phyloP scores from a whole-genome alignment of 305 asterid genomes.

The Caryopteris hybrid region DNA sequence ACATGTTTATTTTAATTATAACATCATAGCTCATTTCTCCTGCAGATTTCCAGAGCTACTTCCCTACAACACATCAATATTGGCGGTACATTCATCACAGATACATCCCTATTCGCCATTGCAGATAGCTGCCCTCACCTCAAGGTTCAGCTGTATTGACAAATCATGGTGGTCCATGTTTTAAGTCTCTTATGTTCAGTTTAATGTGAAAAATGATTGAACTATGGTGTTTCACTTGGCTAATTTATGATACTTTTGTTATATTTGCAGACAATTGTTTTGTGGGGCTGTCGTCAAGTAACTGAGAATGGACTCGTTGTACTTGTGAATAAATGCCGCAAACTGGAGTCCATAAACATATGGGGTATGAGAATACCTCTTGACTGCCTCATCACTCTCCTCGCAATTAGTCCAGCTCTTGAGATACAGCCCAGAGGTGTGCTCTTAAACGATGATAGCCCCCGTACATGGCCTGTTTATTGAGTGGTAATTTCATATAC shows the following conservation, averaged over 20 bases:
- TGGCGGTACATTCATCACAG: conserved; percentile 86
- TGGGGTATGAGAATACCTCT: conserved; percentile 62
- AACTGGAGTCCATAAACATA: conserved; percentile 59
- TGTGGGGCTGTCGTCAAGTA: conserved; percentile 76
- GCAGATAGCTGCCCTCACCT: conserved; percentile 62
- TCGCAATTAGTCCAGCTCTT: conserved; percentile 57
- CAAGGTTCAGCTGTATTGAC: conserved; percentile 33
- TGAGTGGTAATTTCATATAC: conserved; percentile 13
- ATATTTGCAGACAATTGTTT: conserved; percentile 41
- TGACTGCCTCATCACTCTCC: conserved; percentile 49
- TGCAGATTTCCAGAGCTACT: conserved; percentile 59
- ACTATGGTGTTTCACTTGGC: no score
- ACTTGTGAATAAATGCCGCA: conserved; percentile 57
- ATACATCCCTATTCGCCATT: conserved; percentile 53
- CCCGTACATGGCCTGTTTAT: conserved; percentile 31
- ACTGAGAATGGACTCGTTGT: conserved; percentile 56
- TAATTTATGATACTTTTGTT: not conserved
- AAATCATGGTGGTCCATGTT: no score
- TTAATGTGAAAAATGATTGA: no score
- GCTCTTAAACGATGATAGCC: conserved; percentile 26
- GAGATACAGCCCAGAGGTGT: conserved; percentile 52
- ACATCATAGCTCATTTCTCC: no score
- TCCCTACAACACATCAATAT: conserved; percentile 78
- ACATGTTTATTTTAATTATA: no score
- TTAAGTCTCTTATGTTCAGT: no score